A percentile compares a stretch with the other conserved stretches of the same genome.
Evolutionary conservation across 2,329 filamentous ascomycete species (phyloP).

Genomic region (Colletotrichum costaricense): DNA sequence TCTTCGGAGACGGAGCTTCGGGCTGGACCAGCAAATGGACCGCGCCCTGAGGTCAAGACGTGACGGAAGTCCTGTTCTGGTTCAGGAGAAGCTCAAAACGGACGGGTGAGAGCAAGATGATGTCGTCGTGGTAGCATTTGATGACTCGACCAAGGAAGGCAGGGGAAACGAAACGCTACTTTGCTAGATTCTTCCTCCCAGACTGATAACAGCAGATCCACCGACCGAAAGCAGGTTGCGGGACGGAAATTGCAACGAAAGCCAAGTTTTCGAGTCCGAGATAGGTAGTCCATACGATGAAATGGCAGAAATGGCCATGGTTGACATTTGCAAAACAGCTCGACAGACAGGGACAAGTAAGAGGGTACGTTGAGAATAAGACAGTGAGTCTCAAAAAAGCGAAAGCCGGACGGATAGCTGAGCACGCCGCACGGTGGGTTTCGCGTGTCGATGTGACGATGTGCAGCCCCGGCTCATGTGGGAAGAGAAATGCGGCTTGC

Average conservation of each 20-base stretch:
- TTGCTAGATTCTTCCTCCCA: neutral
- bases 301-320: neutral
- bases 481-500: neutral
- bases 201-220: constrained; percentile 11
- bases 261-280: neutral
- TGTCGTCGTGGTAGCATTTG: constrained; percentile 19
- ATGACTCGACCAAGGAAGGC: constrained; percentile 18
- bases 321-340: neutral
- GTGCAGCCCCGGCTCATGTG: neutral
- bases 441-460: neutral
- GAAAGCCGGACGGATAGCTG: neutral
- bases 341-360: neutral
- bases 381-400: neutral
- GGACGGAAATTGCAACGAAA: neutral
- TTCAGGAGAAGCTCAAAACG: constrained; percentile 3
- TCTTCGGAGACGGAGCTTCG: constrained; percentile 12
- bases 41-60: constrained; percentile 9
- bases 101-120: constrained; percentile 21
- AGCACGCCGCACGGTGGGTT: neutral
- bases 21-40: constrained; percentile 20
- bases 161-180: neutral
- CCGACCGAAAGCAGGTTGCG: constrained; percentile 22
- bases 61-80: constrained; percentile 13
- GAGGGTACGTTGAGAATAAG: neutral
- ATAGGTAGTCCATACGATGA: neutral